A percentile compares a stretch with the other conserved stretches of the same genome.
These are phyloP conservation scores for Bruguiera hainesii DNA, from an alignment of 441 rosid species.

Conservation along the genomic window DNA sequence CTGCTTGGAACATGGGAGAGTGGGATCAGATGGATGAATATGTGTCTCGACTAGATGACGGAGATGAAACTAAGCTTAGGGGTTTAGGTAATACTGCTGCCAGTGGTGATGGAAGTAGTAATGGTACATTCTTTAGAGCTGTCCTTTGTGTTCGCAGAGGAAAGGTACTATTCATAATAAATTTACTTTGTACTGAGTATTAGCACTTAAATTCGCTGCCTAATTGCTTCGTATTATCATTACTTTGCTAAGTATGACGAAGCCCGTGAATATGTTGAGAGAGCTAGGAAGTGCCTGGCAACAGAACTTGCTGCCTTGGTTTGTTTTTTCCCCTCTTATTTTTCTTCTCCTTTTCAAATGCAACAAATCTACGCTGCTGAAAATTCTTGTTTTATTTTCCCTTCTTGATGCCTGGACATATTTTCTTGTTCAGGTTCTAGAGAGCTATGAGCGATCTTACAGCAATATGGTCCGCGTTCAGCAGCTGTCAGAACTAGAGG, in stretches of 20 bases:
- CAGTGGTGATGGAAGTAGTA: conserved; percentile 96
- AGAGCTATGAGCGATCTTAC: conserved; percentile 99
- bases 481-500: conserved; percentile 96
- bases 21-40: conserved; percentile 99
- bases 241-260: conserved; percentile 67
- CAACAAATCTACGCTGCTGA: neutral
- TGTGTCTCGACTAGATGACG: conserved; percentile 95
- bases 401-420: conserved; percentile 8
- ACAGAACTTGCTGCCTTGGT: conserved; percentile 99
- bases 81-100: conserved; percentile 89
- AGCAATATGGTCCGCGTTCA: conserved; percentile 98
- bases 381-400: conserved; percentile 1
- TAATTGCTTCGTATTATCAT: conserved; percentile 4
- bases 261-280: conserved; percentile 95
- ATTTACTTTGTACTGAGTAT: neutral
- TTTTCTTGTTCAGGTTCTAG: conserved; percentile 66
- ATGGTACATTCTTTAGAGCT: conserved; percentile 98
- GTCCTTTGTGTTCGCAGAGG: conserved; percentile 84
- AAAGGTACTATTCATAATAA: conserved; percentile 46
- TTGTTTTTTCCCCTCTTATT: conserved; percentile 14
- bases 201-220: neutral
- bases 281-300: conserved; percentile 98
- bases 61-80: conserved; percentile 94
- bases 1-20: conserved; percentile 99
- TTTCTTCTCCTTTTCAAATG: too few relatives aligned